Evolutionary conservation across 768 basidiomycete genomes (phyloP), one percentile per base, ranked within the genome.

Genomic region (Suillus tomentosus): DNA sequence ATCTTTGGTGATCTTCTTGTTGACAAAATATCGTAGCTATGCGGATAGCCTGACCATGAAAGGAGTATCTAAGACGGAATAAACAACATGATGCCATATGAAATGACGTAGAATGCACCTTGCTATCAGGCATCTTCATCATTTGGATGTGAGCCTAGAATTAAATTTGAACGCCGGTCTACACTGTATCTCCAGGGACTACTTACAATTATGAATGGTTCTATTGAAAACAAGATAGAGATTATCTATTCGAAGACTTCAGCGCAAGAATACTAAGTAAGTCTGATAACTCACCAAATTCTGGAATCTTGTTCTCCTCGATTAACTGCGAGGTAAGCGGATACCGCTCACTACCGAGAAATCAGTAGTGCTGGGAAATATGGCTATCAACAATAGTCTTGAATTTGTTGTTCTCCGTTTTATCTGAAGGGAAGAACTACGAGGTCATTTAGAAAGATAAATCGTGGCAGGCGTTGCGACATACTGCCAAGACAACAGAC

Each of bases 1-100:
- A 77, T 99, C 97, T 74, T 99, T 97, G 0, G 89, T 87, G 37
- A 99, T 96, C 83, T 99, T 96, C 85, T 99, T 99, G 78, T 95
- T 95, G 67, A 99, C 83, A 69, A 99, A 99, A 77, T 99, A 99
- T 45, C 89, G 89, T 66, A 99, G 82, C 72, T 99, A 96, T 42
- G 84, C 87, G 11, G 95, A 95, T n/a, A 99, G 80, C 65, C 87
- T 85, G 15, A 89, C 85, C 97, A 99, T 99, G 79, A 99, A 99
- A 4, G 88, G 88, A 8, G 97, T 99, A 31, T 95, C 95, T 95
- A 64, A 0, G 36, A 40, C 42, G 1, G 17, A 37, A 58, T 50
- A 62, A 45, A 59, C 57, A 39, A 48, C 7, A 62, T 57, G 27
- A 63, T 27, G 24, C 17, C 34, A 31, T 65, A 31, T 27, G 5